Evolutionary conservation across 1,284 basidiomycete genomes (phyloP).

Genomic region (Malassezia furfur): DNA sequence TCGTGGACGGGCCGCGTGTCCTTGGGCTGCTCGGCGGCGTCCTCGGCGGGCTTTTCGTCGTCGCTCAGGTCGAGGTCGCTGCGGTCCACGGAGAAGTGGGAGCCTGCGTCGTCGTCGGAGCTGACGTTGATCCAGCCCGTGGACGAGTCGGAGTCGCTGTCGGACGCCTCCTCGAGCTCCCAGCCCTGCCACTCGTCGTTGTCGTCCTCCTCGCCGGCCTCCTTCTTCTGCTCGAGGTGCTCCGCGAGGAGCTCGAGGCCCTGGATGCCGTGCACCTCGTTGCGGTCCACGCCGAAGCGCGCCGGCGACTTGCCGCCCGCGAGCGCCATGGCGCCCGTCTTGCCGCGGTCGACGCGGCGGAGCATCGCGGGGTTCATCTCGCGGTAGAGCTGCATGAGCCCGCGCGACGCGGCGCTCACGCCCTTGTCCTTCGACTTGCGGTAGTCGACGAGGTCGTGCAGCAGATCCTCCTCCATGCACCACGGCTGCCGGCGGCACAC

Average conservation of each 20-base stretch:
- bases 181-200: conserved; percentile 77
- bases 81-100: conserved; percentile 54
- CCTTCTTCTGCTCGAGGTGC: conserved; percentile 48
- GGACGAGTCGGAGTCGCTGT: conserved; percentile 55
- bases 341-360: conserved; percentile 67
- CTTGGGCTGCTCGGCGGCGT: neutral
- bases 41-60: conserved; percentile 42
- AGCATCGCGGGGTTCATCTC: conserved; percentile 92
- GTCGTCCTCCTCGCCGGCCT: conserved; percentile 52
- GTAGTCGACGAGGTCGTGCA: conserved; percentile 88
- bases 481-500: conserved; percentile 86
- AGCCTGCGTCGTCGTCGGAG: conserved; percentile 60
- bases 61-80: conserved; percentile 62
- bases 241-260: conserved; percentile 53
- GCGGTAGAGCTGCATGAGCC: conserved; percentile 81
- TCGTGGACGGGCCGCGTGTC: conserved; percentile 18
- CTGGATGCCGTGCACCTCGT: conserved; percentile 67
- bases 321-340: conserved; percentile 35
- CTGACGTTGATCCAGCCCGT: conserved; percentile 73
- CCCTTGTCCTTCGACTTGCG: conserved; percentile 89
- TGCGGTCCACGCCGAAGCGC: conserved; percentile 72
- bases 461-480: conserved; percentile 84
- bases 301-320: conserved; percentile 30
- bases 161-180: conserved; percentile 67
- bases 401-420: conserved; percentile 76